Evolutionary conservation across 23 red algal genomes (phyloP), one percentile per base, ranked within the genome.

Genomic region (Gracilaria domingensis): DNA sequence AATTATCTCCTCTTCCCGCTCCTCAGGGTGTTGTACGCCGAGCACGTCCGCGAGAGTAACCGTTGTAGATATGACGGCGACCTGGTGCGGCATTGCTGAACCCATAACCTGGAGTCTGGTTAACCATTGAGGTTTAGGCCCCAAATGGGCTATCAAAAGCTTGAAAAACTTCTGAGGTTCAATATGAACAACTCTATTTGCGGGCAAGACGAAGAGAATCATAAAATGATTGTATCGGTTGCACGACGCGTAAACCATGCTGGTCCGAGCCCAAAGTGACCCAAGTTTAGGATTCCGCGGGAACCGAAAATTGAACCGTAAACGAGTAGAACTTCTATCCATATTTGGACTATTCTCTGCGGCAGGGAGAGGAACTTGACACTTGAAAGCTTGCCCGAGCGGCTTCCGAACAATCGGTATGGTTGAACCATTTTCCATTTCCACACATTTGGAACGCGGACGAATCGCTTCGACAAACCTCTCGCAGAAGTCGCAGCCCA

Each of bases 21-120:
- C 29, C 65, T 70, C 7, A 70, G 26, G 36, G 32, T 70, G 65
- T 36, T 36, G 9, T 4, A 36, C 26, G 34, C 29, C 65, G 29
- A 70, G 35, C 2, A 70, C 65, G 21, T 64, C 59, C 8, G 59
- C 17, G 5, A 18, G 8, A 12, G 59, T 28, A 6, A 64, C 17
- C 4, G 4, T 34, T 18, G 29, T 70, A 59, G 65, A 34, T 4
- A 82, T 21, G 8, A 85, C 29, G 2, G 81, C 81, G 32, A 61
- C 71, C 8, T 59, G 81, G 60, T 85, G 81, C 29, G 58, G 81
- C 62, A 69, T 25, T 18, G 71, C 40, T 39, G 81, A 65, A 21
- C 18, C 80, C 12, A 71, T 28, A 20, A 66, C 61, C 44, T 85
- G 33, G 40, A 40, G 70, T 59, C n/a, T n/a, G n/a, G n/a, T n/a